Conservation (phyloP, 768 basidiomycete species). For the Boletus sp. region DNA sequence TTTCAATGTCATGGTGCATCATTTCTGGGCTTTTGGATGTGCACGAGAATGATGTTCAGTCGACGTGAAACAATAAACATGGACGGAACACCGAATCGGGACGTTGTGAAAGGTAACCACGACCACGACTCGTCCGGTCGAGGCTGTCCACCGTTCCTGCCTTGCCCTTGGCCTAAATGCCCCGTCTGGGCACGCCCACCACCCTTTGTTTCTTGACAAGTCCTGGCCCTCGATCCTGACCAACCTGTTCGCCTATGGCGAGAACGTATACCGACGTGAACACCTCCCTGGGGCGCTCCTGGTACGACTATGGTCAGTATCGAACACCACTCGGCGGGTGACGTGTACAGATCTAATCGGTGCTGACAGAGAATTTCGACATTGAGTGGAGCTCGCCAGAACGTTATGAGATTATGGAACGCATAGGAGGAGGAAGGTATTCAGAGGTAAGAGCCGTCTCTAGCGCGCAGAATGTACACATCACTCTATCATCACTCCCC, state of each 20-base stretch:
- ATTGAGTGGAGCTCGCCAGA: slow-evolving; percentile 67
- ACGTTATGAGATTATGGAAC: slow-evolving; percentile 61
- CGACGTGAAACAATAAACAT: background rate
- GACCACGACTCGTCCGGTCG: slow-evolving; percentile 4
- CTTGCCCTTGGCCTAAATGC: slow-evolving; percentile 26
- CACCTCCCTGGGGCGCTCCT: slow-evolving; percentile 50
- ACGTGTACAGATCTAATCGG: slow-evolving; percentile 1
- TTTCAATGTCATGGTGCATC: slow-evolving; percentile 21
- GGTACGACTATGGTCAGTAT: slow-evolving; percentile 60
- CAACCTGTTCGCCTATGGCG: slow-evolving; percentile 35
- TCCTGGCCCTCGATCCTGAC: slow-evolving; percentile 16
- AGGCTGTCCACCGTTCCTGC: slow-evolving; percentile 19
- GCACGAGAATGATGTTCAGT: background rate
- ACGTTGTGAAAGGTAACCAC: background rate
- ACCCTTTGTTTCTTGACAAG: slow-evolving; percentile 16
- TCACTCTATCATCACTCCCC: background rate
- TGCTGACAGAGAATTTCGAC: slow-evolving; percentile 46
- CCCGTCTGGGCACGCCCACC: slow-evolving; percentile 17
- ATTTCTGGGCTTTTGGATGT: background rate
- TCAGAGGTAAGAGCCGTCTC: slow-evolving; percentile 45
- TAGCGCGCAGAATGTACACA: background rate
- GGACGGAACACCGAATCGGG: slow-evolving; percentile 5
- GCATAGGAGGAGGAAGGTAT: slow-evolving; percentile 64
- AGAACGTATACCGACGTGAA: slow-evolving; percentile 57
- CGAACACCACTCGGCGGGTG: background rate